Evolutionary conservation across 257 asterid species (phyloP), one percentile per base, ranked within the genome.

Genomic region (Agastache rugosa): DNA sequence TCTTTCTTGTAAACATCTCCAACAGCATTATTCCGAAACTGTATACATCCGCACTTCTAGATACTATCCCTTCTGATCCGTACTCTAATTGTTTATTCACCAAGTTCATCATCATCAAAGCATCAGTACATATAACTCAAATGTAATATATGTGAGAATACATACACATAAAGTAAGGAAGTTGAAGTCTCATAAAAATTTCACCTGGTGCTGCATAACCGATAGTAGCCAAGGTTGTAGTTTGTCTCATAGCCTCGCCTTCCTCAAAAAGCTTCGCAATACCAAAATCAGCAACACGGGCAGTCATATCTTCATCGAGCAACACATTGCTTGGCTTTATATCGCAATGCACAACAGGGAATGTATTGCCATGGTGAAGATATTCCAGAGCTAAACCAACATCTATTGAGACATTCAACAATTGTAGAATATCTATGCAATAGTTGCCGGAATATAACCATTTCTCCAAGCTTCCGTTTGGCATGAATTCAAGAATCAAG

Each of bases 401-500:
- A 39, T 39, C 44, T 39, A 39, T 2, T 39, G 12, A 39, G 12
- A 39, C 1, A 8, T 39, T 39, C 44, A 39, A 39, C 25, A 50
- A 7, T 15, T 67, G 44, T 5, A 16, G 6, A 9, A 67, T 23
- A 27, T 48, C 42, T 3, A 48, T 0, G 10, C 22, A 9, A 27
- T 15, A 47, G 29, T 29, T 16, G 17, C 48, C 25, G 1, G 72
- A 47, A 11, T 67, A 48, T n/a, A 67, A 60, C 76, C 76, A 72
- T 27, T 45, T 59, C 23, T 72, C 69, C 35, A 72, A 14, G 31
- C 50, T 72, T 29, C 61, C 76, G 17, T 60, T 59, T 2, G 69
- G 61, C 76, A 72, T 60, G 76, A 44, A 72, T 22, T 19, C 23
- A 17, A 72, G 76, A 45, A 72, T 48, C 69, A 72, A 27, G 3